Conservation (phyloP, 2,329 filamentous ascomycete genomes). For the Cladosporium oxysporum region DNA sequence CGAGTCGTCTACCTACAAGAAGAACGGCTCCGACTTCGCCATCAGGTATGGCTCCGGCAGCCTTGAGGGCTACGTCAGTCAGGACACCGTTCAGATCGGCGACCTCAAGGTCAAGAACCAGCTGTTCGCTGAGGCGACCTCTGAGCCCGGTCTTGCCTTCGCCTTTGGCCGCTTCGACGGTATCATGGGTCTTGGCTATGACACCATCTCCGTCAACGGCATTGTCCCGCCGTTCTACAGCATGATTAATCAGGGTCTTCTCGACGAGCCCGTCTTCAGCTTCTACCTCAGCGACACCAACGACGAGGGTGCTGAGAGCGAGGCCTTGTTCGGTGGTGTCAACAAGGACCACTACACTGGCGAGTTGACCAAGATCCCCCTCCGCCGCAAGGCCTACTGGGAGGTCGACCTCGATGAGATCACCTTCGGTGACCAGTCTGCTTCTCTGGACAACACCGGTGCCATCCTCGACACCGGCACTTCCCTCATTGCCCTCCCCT, state of each 20-base stretch:
- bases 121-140: slow-evolving; percentile 94
- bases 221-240: slow-evolving; percentile 96
- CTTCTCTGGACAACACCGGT: slow-evolving; percentile 90
- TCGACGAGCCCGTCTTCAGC: slow-evolving; percentile 91
- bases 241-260: slow-evolving; percentile 83
- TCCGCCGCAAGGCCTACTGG: slow-evolving; percentile 99
- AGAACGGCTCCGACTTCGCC: slow-evolving; percentile 88
- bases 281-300: slow-evolving; percentile 87
- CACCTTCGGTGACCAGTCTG: slow-evolving; percentile 79
- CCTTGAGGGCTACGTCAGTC: slow-evolving; percentile 89
- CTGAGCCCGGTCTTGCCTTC: slow-evolving; percentile 93
- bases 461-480: slow-evolving; percentile 98
- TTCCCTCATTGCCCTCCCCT: slow-evolving; percentile 93
- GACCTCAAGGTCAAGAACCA: slow-evolving; percentile 86
- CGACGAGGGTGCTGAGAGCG: slow-evolving; percentile 73
- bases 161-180: slow-evolving; percentile 97
- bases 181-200: slow-evolving; percentile 90
- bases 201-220: slow-evolving; percentile 94
- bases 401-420: slow-evolving; percentile 96
- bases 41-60: slow-evolving; percentile 95
- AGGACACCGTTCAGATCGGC: slow-evolving; percentile 83
- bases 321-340: slow-evolving; percentile 86
- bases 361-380: slow-evolving; percentile 87
- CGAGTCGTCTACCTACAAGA: slow-evolving; percentile 84
- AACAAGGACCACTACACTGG: slow-evolving; percentile 80